Evolutionary conservation across 1,139 yeast species (phyloP), one percentile per base, ranked within the genome.

Genomic region (Lodderomyces margitis): DNA sequence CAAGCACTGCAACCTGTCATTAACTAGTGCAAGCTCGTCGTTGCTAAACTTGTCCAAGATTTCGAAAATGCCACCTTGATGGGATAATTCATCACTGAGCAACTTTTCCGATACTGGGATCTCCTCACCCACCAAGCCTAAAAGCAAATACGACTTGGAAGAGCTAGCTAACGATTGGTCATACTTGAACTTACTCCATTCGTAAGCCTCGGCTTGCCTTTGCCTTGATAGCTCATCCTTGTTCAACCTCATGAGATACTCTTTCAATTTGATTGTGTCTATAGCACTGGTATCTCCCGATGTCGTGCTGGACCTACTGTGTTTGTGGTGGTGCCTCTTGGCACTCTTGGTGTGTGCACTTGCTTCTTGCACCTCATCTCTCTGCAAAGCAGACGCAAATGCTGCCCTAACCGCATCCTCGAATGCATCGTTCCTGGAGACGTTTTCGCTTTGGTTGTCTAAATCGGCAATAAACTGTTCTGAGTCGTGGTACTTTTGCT

Each of bases 171-270:
- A 16, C 15, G 83, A 80, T 10, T 11, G 31, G 14, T 79, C 68
- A 58, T 80, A 81, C 50, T 79, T 80, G 48, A 76, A 76, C 3
- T 65, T 59, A 38, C 24, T 53, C 57, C 34, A 48, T 40, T 35
- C 83, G 50, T 64, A 78, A 1, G 85, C 82, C 37, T 72, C 69
- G 31, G 67, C 56, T 41, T 74, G 75, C 35, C 80, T 67, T 52
- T 75, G 76, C 38, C 64, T 54, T 33, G 66, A 67, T 43, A 76
- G 77, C 25, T 70, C 73, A 14, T 64, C 66, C 17, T 58, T 57
- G 42, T 74, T 74, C 1, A 80, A 74, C 10, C 62, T 61, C 39
- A 67, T 61, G 36, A 81, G 62, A 41, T 73, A 78, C 1, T 52
- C 55, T 46, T 74, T 66, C 28, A 68, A 52, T n/a, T 28, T 28